phyloP scores from a whole-genome alignment of 495 filamentous ascomycete genomes.

The Podospora didyma region DNA sequence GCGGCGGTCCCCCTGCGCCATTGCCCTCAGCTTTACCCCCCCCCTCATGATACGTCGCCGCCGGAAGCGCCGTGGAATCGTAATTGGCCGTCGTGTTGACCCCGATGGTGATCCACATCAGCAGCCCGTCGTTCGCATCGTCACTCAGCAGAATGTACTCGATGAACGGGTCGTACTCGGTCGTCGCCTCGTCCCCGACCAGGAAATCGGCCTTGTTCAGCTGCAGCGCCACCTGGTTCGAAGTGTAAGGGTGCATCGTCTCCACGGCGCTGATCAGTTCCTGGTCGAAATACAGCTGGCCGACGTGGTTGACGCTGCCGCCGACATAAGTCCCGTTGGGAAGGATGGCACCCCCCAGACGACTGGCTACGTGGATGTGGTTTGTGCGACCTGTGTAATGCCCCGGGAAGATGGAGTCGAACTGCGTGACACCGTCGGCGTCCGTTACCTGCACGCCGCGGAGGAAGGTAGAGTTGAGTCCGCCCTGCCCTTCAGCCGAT shows the following conservation, averaged over 20 bases:
- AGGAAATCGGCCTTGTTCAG: constrained; percentile 46
- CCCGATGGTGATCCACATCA: constrained; percentile 53
- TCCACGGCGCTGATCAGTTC: constrained; percentile 53
- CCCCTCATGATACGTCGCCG: not conserved
- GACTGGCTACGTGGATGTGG: constrained; percentile 45
- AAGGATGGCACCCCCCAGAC: constrained; percentile 36
- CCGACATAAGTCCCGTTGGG: constrained; percentile 46
- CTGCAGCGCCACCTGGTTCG: constrained; percentile 49
- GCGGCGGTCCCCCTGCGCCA: not conserved
- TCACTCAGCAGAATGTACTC: constrained; percentile 54
- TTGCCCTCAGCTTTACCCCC: not conserved
- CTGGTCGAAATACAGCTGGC: constrained; percentile 64
- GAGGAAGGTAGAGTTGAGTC: constrained; percentile 46
- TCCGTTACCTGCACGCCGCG: constrained; percentile 48
- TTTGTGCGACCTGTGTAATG: constrained; percentile 48
- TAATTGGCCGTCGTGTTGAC: constrained; percentile 36
- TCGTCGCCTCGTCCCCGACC: constrained; percentile 37
- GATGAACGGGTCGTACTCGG: constrained; percentile 45
- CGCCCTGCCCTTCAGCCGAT: constrained; percentile 36
- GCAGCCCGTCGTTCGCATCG: constrained; percentile 46
- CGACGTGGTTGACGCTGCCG: constrained; percentile 46
- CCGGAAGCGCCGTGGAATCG: not conserved
- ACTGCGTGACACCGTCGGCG: constrained; percentile 44
- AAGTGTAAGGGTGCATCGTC: constrained; percentile 49
- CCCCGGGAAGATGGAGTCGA: constrained; percentile 52